Percentiles rank a stretch among this genome's conserved stretches.
phyloP scores from a whole-genome alignment of 345 rosid species.

The Lenwebbia sp. region DNA sequence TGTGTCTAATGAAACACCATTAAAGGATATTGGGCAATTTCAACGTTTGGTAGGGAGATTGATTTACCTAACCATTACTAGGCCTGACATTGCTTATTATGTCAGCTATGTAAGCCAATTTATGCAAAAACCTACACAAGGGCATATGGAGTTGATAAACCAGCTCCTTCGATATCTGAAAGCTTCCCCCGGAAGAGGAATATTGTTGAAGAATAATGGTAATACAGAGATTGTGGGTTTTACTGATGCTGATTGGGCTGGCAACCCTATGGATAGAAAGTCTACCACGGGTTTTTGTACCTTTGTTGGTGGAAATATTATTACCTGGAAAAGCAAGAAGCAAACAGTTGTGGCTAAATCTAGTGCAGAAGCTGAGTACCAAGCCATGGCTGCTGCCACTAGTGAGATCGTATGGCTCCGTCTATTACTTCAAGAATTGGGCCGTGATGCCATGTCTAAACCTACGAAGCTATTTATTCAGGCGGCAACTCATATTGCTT shows the following conservation, averaged over 20 bases:
- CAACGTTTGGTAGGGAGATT: not conserved
- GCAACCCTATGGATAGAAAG: not conserved
- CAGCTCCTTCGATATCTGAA: not conserved
- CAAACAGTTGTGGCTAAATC: not conserved
- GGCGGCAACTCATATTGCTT: not conserved
- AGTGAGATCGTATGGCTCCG: not conserved
- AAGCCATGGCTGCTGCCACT: not conserved
- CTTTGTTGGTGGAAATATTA: not conserved
- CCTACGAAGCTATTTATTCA: not conserved
- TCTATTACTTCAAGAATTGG: not conserved
- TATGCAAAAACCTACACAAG: not conserved
- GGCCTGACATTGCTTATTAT: not conserved
- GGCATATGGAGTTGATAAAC: not conserved
- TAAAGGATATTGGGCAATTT: not conserved
- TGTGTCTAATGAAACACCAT: not conserved
- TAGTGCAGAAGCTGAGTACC: not conserved
- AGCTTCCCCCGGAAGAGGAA: not conserved
- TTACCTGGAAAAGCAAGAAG: not conserved
- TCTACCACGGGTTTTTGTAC: not conserved
- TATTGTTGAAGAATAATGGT: not conserved
- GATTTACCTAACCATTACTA: not conserved
- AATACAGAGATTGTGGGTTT: not conserved
- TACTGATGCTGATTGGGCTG: not conserved
- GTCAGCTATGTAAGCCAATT: not conserved
- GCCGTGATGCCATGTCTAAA: not conserved